phyloP scores from a whole-genome alignment of 768 basidiomycete species.

The Nevesoporus exiguus region DNA sequence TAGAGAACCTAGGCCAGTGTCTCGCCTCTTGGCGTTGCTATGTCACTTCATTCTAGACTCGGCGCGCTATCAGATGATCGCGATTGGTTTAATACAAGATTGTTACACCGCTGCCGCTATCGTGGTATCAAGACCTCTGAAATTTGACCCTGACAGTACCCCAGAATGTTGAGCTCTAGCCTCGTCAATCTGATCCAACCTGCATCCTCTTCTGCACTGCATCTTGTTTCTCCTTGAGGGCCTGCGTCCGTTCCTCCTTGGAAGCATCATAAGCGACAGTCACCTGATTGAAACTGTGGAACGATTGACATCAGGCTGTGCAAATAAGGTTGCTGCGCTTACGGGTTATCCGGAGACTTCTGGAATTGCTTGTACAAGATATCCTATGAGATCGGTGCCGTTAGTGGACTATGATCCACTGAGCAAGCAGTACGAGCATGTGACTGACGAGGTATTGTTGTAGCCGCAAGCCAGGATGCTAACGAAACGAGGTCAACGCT shows the following conservation, averaged over 20 bases:
- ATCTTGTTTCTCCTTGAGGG: constrained; percentile 64
- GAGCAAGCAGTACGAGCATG: neutral
- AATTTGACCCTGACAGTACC: neutral
- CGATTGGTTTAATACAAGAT: neutral
- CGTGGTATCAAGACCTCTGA: constrained; percentile 9
- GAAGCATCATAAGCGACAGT: constrained; percentile 78
- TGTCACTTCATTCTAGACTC: constrained; percentile 11
- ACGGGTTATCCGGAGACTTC: constrained; percentile 96
- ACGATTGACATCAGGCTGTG: constrained; percentile 7
- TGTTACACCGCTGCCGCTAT: neutral
- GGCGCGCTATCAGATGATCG: constrained; percentile 2
- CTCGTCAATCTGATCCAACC: constrained; percentile 23
- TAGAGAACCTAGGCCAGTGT: neutral
- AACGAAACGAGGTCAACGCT: constrained; percentile 11
- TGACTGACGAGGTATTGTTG: constrained; percentile 80
- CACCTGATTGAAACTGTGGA: constrained; percentile 75
- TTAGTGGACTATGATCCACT: constrained; percentile 2
- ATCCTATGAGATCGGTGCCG: constrained; percentile 46
- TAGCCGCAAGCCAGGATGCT: constrained; percentile 88
- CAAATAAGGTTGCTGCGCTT: constrained; percentile 25
- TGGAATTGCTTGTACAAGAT: constrained; percentile 92
- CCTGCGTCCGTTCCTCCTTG: constrained; percentile 81
- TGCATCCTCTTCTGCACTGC: constrained; percentile 66
- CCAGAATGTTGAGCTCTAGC: neutral
- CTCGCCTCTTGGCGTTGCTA: neutral